These are phyloP conservation scores for Pestalotiopsis sp. DNA, from an alignment of 2,329 filamentous ascomycete genomes.

Conservation along the genomic window DNA sequence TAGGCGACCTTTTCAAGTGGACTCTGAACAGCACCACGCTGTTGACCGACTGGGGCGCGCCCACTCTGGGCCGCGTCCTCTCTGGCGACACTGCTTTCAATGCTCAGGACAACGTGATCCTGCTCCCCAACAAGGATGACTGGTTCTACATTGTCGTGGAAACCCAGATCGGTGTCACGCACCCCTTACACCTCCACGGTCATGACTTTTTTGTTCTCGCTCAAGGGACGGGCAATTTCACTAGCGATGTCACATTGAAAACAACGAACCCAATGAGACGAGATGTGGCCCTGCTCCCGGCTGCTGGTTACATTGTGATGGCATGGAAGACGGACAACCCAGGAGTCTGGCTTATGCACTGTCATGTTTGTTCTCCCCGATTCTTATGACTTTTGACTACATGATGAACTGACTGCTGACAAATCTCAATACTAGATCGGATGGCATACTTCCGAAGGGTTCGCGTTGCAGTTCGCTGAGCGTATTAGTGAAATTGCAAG, in stretches of 20 bases:
- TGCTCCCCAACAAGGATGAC: conserved; percentile 27
- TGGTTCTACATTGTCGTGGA: conserved; percentile 40
- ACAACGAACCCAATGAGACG: conserved; percentile 49
- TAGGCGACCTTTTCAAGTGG: conserved; percentile 45
- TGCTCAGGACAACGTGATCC: conserved; percentile 31
- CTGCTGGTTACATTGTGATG: conserved; percentile 49
- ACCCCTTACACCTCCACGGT: conserved; percentile 33
- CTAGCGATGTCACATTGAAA: conserved; percentile 32
- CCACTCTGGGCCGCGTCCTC: conserved; percentile 42
- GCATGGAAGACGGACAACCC: conserved; percentile 57
- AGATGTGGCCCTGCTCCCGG: conserved; percentile 50
- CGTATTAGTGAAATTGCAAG: conserved; percentile 30
- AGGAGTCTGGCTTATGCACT: conserved; percentile 47
- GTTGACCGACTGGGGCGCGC: conserved; percentile 48
- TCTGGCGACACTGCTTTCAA: conserved; percentile 26
- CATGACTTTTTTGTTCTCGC: conserved; percentile 46
- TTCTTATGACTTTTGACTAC: neutral
- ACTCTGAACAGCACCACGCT: conserved; percentile 50
- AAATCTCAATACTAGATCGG: conserved; percentile 22
- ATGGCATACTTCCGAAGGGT: conserved; percentile 53
- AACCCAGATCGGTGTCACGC: conserved; percentile 19
- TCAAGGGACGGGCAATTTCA: conserved; percentile 30
- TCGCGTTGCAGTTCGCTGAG: conserved; percentile 56
- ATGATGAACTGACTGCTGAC: neutral
- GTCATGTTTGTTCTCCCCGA: conserved; percentile 31